Evolutionary conservation across 2,329 filamentous ascomycete species (phyloP), one percentile per base, ranked within the genome.

Genomic region (Colletotrichum scovillei): DNA sequence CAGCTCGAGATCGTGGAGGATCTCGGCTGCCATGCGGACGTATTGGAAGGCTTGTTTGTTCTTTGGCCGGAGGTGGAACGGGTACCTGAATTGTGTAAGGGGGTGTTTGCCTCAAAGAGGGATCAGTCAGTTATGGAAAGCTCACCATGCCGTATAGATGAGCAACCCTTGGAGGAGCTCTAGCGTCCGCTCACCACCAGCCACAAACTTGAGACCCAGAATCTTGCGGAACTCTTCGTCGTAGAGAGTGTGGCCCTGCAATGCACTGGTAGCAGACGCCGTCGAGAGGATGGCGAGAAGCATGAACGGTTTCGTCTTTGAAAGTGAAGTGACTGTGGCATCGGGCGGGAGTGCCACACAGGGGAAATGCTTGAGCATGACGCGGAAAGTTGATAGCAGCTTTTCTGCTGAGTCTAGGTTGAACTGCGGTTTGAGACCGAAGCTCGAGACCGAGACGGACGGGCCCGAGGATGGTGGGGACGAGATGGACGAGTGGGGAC

Each of bases 151-250:
- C 63, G 88, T 86, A 74, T 91, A 91, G 6, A 91, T 84, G 30
- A 91, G 80, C 24, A 91, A 79, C 3, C 89, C 89, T 74, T 90
- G 87, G 1, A 92, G 78, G 19, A 91, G 76, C 75, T 92, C 89
- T 26, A 91, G 72, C 14, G 84, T 89, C 69, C 88, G 85, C 81
- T 92, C 89, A 0, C 89, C 88, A 3, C 86, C 85, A 0, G 89
- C 84, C 0, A 92, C 87, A 53, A 89, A 87, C 78, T 89, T 90
- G 57, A 89, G 81, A 1, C 85, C 88, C n/a, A 90, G 76, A 0
- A 89, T 83, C 76, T 89, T 90, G 35, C 88, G 83, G 63, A 91
- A 88, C 79, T 91, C 89, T 62, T 88, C 86, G 32, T 91, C 89
- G 57, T 91, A 89, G 3, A 88, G 80, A 16, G 80, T 85, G 68